These are phyloP conservation scores for Corymbia maculata DNA, from an alignment of 345 rosid genomes.

Conservation along the genomic window DNA sequence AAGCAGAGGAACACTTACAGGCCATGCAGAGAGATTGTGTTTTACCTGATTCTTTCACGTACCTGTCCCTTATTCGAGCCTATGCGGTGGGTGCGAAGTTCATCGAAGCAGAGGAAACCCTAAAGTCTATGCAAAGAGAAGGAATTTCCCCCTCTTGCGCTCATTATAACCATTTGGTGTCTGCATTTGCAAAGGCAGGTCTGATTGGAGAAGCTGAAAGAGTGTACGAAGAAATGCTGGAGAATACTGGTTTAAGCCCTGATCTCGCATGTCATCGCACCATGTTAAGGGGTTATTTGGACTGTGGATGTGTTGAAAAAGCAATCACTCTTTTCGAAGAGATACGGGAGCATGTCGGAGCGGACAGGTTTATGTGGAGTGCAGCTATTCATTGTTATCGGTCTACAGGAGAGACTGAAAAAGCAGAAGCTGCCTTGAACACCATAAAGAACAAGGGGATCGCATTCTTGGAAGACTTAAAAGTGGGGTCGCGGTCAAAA, in stretches of 20 bases:
- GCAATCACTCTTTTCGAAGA: conserved; percentile 45
- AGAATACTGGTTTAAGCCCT: conserved; percentile 28
- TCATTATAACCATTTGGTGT: conserved; percentile 46
- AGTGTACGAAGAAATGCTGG: conserved; percentile 27
- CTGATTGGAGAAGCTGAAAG: conserved; percentile 48
- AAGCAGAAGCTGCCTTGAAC: conserved; percentile 20
- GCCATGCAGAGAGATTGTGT: conserved; percentile 51
- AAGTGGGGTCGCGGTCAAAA: conserved; percentile 20
- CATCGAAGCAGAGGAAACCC: conserved; percentile 50
- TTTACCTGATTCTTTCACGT: conserved; percentile 36
- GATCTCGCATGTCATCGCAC: conserved; percentile 37
- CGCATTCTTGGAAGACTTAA: conserved; percentile 16
- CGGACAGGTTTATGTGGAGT: conserved; percentile 45
- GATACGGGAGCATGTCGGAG: conserved; percentile 23
- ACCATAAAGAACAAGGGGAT: conserved; percentile 18
- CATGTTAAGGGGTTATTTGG: conserved; percentile 58
- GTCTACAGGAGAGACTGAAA: conserved; percentile 25
- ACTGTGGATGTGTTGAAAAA: conserved; percentile 36
- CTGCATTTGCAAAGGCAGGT: conserved; percentile 48
- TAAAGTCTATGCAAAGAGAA: conserved; percentile 38
- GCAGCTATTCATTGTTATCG: conserved; percentile 52
- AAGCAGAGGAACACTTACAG: conserved; percentile 43
- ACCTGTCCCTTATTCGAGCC: conserved; percentile 48
- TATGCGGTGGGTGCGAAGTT: conserved; percentile 40
- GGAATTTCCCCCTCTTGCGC: conserved; percentile 35